Conservation (phyloP, 2,329 filamentous ascomycete species). For the Colletotrichum euphorbiae region DNA sequence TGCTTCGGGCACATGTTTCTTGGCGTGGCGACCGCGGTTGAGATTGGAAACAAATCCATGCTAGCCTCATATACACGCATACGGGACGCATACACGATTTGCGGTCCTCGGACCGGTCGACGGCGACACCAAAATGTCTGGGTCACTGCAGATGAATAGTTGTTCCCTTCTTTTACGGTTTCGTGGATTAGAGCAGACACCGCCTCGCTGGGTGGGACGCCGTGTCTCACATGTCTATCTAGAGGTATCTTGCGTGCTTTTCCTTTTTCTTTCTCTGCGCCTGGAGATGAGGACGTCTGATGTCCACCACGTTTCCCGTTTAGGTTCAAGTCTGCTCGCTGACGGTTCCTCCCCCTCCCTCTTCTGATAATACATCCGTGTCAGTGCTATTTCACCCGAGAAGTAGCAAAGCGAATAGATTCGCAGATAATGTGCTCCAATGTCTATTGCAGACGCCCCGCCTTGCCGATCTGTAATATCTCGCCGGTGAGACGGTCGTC, state of each 20-base stretch:
- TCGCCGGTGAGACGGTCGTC: conserved; percentile 78
- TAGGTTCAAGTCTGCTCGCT: conserved; percentile 7
- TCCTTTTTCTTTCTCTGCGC: background rate
- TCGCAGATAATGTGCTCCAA: conserved; percentile 9
- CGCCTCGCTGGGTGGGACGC: conserved; percentile 24
- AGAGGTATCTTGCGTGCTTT: conserved; percentile 33
- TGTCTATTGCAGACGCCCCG: conserved; percentile 62
- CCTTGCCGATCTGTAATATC: conserved; percentile 89
- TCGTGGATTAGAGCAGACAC: conserved; percentile 20
- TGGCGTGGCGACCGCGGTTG: background rate
- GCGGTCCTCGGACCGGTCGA: conserved; percentile 1
- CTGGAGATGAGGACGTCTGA: conserved; percentile 17
- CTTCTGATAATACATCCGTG: conserved; percentile 1
- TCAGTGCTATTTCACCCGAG: conserved; percentile 7
- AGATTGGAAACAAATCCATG: background rate
- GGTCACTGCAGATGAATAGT: background rate
- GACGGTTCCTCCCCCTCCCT: background rate
- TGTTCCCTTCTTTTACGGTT: conserved; percentile 28
- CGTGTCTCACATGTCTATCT: conserved; percentile 33
- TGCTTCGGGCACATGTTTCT: conserved; percentile 24
- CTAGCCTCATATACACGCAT: background rate
- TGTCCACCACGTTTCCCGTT: background rate
- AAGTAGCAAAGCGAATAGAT: background rate
- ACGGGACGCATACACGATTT: conserved; percentile 3
- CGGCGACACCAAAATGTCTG: no score